Base-by-base conservation (phyloP, 2,329 filamentous ascomycete genomes). In the Xylariaceae sp. region DNA sequence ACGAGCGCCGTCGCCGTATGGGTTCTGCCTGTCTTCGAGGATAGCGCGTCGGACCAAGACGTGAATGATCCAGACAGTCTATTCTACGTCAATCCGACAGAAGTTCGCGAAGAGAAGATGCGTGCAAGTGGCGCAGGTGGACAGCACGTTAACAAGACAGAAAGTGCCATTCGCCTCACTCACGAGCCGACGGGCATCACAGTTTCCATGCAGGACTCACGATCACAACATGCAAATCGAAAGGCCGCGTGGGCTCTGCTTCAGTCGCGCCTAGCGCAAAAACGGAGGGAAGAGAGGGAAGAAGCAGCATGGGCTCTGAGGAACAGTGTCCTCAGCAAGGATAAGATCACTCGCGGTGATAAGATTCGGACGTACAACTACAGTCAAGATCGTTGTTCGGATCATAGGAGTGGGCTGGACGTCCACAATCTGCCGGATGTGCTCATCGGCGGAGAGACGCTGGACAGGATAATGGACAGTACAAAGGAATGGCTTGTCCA, bases 81-180 rank as follows among this genome's bases (percentile, higher is more conserved):
- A 68, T 96, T 95, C 73, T 96, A 91, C 73, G 80, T 99, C 56
- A 84, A 95, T 67, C 84, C 88, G 4, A 80, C 84, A 57, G 92
- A 99, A 56, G 90, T 99, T 29, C 80, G 80, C 50, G 77, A 83
- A 26, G 94, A 99, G 68, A 89, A 91, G 57, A 96, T 97, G 91
- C 82, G 91, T 12, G 91, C 94, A 0, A 79, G 89, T 45, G 94
- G 94, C 56, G 92, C 94, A 0, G 94, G 94, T 34, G 94, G 94
- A 0, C 94, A 99, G 74, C 94, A 99, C 72, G 94, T 99, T 68
- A 99, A 99, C 74, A 96, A 92, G 71, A 99, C 94, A 0, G 94
- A 99, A 74, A 96, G 90, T 32, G 94, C 94, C 3, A 89, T 99
- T 58, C 86, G 94, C 7, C 78, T 99, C 65, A 97, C 91, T 1